Evolutionary conservation across 257 asterid genomes (phyloP), one percentile per base, ranked within the genome.

Genomic region (Capsicum rhomboideum): DNA sequence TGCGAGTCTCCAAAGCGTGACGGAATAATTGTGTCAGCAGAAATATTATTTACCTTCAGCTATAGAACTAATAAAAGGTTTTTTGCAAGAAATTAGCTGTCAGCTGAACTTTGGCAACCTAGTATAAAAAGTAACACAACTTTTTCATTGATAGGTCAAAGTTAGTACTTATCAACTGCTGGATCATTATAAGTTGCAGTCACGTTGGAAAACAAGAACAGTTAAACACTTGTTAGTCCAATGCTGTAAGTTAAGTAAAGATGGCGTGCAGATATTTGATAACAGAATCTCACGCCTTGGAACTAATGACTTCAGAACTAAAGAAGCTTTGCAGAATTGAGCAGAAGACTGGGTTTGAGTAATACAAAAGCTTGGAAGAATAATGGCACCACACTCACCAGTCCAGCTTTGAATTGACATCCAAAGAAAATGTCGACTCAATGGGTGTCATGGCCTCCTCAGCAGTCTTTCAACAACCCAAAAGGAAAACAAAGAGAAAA

Each of bases 401-500:
- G 92, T 95, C 98, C 78, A 97, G 87, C 85, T 97, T 95, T 84
- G 99, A 97, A 89, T 97, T 91, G 80, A 95, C 97, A 86, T 95
- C 97, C 91, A 97, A 86, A 6, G 98, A 97, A 90, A 97, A 97
- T 26, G 98, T 97, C 29, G 99, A 97, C 91, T 97, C 99, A 67
- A 97, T 95, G 67, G 98, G 98, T 10, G 99, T 95, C 99, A 97
- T 95, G 89, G 98, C 98, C 86, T 93, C 97, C 91, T 95, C 99
- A 85, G 99, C 99, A 81, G 96, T 95, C 99, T 97, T 89, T 86
- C 86, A 54, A 85, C 85, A 89, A 85, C 69, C 58, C 77, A 20
- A 84, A 88, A 63, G 13, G 83, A n/a, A n/a, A n/a, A n/a, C 54
- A 81, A 78, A 61, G 4, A 72, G 54, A 83, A 77, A 11, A 34